Evolutionary conservation across 148 eudicot genomes (phyloP), one percentile per base, ranked within the genome.

Genomic region (Linanthus parryae): DNA sequence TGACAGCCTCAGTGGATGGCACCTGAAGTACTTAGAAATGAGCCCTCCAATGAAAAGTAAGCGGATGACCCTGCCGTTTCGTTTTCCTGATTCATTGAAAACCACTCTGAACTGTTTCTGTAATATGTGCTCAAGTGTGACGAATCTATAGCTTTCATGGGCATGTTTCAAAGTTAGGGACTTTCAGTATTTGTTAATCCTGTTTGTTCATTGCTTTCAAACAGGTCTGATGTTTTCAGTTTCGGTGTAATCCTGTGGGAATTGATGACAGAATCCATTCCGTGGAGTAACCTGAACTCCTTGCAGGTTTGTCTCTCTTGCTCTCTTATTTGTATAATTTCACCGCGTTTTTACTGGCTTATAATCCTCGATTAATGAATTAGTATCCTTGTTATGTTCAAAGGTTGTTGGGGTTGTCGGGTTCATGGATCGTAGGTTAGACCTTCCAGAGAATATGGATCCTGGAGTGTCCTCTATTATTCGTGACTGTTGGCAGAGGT

Each of bases 1-100:
- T 77, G n/a, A 73, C 89, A 88, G 94, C 90, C 97, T 63, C 97
- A 84, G 48, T 88, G 97, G 97, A 84, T 82, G 94, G 97, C 97
- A 25, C 97, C 94, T 56, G 94, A 88, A 82, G 81, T 88, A 43
- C 83, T 88, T 45, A 74, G 87, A 50, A 88, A 73, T 62, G 97
- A 88, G 49, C 84, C 73, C 31, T 88, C 84, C 34, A 75, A 83
- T 61, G 87, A 81, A 53, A 81, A 76, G 86, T 81, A 67, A 68
- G 61, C 48, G n/a, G n/a, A n/a, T n/a, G n/a, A n/a, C n/a, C n/a
- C n/a, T n/a, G n/a, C n/a, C n/a, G n/a, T n/a, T n/a, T n/a, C n/a
- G n/a, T n/a, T n/a, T n/a, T n/a, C n/a, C n/a, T n/a, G n/a, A n/a
- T n/a, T n/a, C n/a, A n/a, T n/a, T n/a, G n/a, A n/a, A n/a, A n/a